Evolutionary conservation across 768 basidiomycete species (phyloP).

Genomic region (Leccinum longicurvipes): DNA sequence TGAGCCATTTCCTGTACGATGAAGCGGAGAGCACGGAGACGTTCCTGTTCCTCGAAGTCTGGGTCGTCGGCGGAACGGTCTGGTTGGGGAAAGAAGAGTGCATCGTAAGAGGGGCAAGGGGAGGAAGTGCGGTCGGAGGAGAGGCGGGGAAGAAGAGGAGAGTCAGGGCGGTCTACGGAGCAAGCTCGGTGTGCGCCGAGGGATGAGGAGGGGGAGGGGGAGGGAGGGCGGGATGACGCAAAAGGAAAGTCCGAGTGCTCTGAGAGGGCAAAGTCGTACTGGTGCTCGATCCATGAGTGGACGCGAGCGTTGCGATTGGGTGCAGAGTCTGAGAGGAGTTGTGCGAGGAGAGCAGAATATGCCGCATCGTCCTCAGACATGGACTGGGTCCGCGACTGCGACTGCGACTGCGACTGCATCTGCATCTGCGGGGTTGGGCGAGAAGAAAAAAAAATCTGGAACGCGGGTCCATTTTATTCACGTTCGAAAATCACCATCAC

Average conservation of each 20-base stretch:
- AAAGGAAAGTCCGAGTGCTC: conserved; percentile 14
- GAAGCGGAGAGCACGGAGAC: conserved; percentile 34
- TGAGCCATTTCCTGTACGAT: conserved; percentile 36
- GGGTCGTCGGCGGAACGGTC: conserved; percentile 2
- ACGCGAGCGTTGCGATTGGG: conserved; percentile 26
- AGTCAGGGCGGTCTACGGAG: conserved; percentile 29
- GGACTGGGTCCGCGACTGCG: background rate
- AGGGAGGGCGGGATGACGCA: conserved; percentile 16
- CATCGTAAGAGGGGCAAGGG: conserved; percentile 32
- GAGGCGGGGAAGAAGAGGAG: conserved; percentile 27
- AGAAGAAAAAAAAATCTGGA: background rate
- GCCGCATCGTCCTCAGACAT: conserved; percentile 33
- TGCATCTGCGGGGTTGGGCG: conserved; percentile 6
- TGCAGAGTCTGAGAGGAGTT: conserved; percentile 25
- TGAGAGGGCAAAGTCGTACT: conserved; percentile 34
- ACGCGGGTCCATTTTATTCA: conserved; percentile 21
- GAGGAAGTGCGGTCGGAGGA: conserved; percentile 24
- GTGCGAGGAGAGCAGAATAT: conserved; percentile 28
- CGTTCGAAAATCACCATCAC: conserved; percentile 11
- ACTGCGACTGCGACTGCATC: background rate
- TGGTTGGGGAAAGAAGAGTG: conserved; percentile 32
- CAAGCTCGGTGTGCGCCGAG: conserved; percentile 24
- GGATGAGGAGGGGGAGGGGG: conserved; percentile 32
- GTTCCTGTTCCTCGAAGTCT: conserved; percentile 29
- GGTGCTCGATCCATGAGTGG: conserved; percentile 35